Conservation (phyloP, 148 eudicot genomes). For the Nyssa sinensis region DNA sequence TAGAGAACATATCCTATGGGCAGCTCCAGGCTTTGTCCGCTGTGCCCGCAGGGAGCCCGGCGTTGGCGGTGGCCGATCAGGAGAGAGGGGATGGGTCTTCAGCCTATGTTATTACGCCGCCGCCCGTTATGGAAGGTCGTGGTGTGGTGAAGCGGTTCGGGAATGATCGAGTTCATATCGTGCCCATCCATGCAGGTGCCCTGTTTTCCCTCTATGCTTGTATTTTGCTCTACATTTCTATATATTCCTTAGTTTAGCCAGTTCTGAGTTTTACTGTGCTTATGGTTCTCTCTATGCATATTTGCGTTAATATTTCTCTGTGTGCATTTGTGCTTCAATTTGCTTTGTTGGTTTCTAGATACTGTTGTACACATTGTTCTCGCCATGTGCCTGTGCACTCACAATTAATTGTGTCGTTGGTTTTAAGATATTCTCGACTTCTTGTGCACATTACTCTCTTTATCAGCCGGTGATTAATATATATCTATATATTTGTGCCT, state of each 20-base stretch:
- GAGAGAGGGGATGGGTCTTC: conserved; percentile 22
- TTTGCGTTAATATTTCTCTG: not conserved
- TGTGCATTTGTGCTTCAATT: not conserved
- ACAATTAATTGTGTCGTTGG: not conserved
- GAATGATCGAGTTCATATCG: conserved; percentile 49
- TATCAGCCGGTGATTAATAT: not conserved
- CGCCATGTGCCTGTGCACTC: not conserved
- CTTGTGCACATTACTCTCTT: not conserved
- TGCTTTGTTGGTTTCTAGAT: too few species aligned
- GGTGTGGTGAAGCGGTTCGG: conserved; percentile 71
- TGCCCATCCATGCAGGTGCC: conserved; percentile 85
- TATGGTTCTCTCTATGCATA: not conserved
- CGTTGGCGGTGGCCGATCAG: conserved; percentile 37
- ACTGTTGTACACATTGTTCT: not conserved
- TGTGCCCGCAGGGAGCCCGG: conserved; percentile 50
- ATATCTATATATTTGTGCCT: too few species aligned
- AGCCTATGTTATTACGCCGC: conserved; percentile 60
- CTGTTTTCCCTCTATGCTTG: not conserved
- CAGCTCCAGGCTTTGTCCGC: conserved; percentile 84
- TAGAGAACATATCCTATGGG: conserved; percentile 86
- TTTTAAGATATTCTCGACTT: not conserved
- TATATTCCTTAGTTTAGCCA: not conserved
- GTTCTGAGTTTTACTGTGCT: not conserved
- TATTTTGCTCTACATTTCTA: conserved; percentile 1
- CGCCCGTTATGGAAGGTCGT: conserved; percentile 55